phyloP scores from a whole-genome alignment of 2,329 filamentous ascomycete species.

The Emergomyces africanus region DNA sequence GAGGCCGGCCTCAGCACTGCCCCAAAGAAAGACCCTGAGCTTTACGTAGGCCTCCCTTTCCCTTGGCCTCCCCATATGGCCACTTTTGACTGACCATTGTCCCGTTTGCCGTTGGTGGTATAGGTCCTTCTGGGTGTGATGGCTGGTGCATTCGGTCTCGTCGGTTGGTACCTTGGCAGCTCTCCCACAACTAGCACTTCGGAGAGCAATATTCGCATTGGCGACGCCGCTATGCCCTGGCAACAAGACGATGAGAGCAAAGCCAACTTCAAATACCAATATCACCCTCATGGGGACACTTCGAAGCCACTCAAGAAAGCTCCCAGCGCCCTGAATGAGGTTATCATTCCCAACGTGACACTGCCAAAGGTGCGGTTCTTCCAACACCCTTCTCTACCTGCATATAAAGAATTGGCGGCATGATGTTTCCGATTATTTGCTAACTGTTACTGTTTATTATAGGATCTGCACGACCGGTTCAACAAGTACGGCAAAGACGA shows the following conservation, averaged over 20 bases:
- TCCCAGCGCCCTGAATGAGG: conserved; percentile 87
- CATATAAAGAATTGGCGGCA: background rate
- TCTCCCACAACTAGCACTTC: conserved; percentile 77
- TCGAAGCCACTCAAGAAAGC: conserved; percentile 69
- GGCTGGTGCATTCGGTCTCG: conserved; percentile 74
- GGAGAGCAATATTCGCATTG: conserved; percentile 63
- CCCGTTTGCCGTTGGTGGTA: background rate
- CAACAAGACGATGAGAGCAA: conserved; percentile 54
- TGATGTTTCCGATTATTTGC: background rate
- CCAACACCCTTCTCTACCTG: background rate
- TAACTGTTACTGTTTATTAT: conserved; percentile 5
- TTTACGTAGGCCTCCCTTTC: conserved; percentile 45
- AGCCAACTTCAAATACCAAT: conserved; percentile 54
- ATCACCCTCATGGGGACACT: conserved; percentile 75
- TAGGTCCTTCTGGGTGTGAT: conserved; percentile 88
- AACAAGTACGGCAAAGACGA: conserved; percentile 99
- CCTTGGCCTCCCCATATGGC: background rate
- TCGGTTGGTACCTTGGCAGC: conserved; percentile 68
- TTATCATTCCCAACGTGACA: conserved; percentile 86
- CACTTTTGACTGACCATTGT: background rate
- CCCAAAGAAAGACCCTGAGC: conserved; percentile 59
- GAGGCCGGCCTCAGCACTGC: conserved; percentile 46
- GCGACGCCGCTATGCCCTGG: conserved; percentile 79
- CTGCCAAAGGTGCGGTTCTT: conserved; percentile 60
- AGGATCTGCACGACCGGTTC: conserved; percentile 90